phyloP scores from a whole-genome alignment of 208 protist genomes.

The Tetramitus jugosus region DNA sequence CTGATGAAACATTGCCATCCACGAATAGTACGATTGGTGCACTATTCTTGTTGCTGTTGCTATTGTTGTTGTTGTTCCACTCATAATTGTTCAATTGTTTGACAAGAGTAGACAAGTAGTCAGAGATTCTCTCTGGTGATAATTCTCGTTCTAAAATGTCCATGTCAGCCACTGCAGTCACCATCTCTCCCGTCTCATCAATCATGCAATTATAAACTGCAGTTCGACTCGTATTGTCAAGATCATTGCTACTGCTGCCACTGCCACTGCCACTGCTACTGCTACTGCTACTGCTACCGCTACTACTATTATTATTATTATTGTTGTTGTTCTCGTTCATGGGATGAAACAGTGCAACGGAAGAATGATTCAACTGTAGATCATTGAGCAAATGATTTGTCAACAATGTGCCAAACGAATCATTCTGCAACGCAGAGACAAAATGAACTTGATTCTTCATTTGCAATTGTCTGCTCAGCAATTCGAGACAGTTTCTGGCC shows the following conservation, averaged over 20 bases:
- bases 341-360: too few species aligned
- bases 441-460: too few species aligned
- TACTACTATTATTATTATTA: too few species aligned
- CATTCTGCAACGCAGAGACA: too few species aligned
- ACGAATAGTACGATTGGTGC: not conserved
- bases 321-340: too few species aligned
- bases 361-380: too few species aligned
- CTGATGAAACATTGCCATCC: not conserved
- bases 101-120: not conserved
- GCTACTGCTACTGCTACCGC: too few species aligned
- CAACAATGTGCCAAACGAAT: not conserved
- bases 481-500: not conserved
- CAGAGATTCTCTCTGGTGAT: not conserved
- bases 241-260: not conserved
- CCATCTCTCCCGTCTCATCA: not conserved
- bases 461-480: not conserved
- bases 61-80: too few species aligned
- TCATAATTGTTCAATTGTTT: not conserved
- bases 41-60: too few species aligned
- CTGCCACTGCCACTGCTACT: too few species aligned
- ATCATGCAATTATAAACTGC: constrained; percentile 9
- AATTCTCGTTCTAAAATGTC: not conserved
- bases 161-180: not conserved
- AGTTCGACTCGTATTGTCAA: not conserved
- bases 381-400: not conserved